Evolutionary conservation across 2,329 filamentous ascomycete species (phyloP).

Genomic region (Fusarium sp.): DNA sequence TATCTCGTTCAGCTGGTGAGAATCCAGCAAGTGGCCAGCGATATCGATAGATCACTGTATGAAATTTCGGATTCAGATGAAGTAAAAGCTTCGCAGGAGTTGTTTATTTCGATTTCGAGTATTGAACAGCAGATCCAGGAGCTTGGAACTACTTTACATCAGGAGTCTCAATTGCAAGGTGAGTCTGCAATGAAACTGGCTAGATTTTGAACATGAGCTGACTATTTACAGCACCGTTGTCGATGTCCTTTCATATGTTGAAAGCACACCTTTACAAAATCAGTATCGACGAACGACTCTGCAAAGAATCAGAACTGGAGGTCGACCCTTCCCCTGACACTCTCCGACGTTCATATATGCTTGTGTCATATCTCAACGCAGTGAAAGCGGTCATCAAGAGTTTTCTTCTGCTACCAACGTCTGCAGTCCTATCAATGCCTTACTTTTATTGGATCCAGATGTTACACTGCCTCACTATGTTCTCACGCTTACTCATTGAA

Average conservation of each 20-base stretch:
- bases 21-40: conserved; percentile 4
- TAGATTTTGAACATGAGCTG: neutral
- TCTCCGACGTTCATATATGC: conserved; percentile 3
- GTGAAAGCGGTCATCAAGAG: conserved; percentile 10
- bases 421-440: conserved; percentile 14
- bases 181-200: neutral
- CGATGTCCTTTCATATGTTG: conserved; percentile 10
- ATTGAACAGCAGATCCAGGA: conserved; percentile 21
- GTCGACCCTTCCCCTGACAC: neutral
- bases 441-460: conserved; percentile 23
- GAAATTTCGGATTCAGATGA: neutral
- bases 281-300: conserved; percentile 11
- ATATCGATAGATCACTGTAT: neutral
- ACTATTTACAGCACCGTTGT: neutral
- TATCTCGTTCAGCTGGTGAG: conserved; percentile 6
- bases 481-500: conserved; percentile 12
- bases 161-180: conserved; percentile 4
- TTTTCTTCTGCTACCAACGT: neutral
- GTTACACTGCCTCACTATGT: conserved; percentile 20
- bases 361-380: conserved; percentile 19
- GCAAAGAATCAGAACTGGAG: neutral
- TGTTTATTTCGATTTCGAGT: conserved; percentile 1
- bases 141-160: neutral
- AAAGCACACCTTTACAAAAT: conserved; percentile 21
- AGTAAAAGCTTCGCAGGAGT: neutral